Evolutionary conservation across 1,284 basidiomycete species (phyloP).

Genomic region (Mycosarcoma maydis): DNA sequence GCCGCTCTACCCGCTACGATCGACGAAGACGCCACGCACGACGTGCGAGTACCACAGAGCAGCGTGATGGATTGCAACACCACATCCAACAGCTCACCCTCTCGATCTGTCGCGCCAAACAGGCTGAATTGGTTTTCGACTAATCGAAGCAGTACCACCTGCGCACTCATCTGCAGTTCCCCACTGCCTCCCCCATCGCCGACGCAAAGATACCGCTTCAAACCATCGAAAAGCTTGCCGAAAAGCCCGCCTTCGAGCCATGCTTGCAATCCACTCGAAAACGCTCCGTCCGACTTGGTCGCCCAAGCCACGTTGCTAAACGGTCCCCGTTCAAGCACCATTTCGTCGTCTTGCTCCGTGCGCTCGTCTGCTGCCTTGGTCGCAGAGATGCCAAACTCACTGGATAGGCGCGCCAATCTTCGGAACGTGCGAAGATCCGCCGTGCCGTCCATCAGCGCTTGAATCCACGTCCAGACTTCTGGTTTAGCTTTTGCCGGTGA

Average conservation of each 20-base stretch:
- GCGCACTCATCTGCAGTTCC: constrained; percentile 38
- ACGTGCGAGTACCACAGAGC: too few species aligned
- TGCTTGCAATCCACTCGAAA: constrained; percentile 7
- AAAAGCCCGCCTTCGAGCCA: constrained; percentile 47
- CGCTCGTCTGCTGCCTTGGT: constrained; percentile 2
- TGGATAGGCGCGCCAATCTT: constrained; percentile 34
- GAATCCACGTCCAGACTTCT: constrained; percentile 45
- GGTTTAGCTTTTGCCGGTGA: constrained; percentile 50
- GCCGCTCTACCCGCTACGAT: constrained; percentile 29
- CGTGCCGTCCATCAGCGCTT: constrained; percentile 12
- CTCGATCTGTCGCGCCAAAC: constrained; percentile 16
- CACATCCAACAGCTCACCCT: constrained; percentile 32
- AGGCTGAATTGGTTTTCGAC: constrained; percentile 51
- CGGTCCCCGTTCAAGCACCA: constrained; percentile 16
- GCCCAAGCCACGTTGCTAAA: constrained; percentile 4
- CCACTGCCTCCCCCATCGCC: background rate
- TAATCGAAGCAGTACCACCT: constrained; percentile 46
- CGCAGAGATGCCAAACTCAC: constrained; percentile 39
- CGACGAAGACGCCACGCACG: too few species aligned
- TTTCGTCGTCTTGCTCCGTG: constrained; percentile 29
- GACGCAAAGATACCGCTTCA: constrained; percentile 20
- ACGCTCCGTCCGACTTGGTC: constrained; percentile 3
- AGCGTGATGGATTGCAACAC: constrained; percentile 3
- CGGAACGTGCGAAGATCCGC: constrained; percentile 44
- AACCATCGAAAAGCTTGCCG: constrained; percentile 6